Conservation (phyloP, 257 asterid genomes). For the Cynanchum wilfordii region DNA sequence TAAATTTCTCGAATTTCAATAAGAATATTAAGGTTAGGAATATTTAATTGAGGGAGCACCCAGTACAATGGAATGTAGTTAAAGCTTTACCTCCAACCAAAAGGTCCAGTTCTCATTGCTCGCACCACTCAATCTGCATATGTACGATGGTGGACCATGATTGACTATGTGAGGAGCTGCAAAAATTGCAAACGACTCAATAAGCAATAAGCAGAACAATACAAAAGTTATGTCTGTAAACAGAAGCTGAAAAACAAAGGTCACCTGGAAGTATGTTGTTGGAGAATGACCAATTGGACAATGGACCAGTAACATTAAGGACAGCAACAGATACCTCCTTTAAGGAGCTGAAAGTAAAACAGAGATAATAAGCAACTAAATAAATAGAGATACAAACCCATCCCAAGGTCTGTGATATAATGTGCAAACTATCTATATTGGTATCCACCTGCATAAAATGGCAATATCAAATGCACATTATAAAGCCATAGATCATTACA, state of each 20-base stretch:
- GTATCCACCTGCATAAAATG: background rate
- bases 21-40: background rate
- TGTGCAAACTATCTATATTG: background rate
- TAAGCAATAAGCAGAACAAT: slow-evolving; percentile 23
- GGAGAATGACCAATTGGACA: slow-evolving; percentile 93
- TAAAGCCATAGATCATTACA: background rate
- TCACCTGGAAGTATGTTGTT: slow-evolving; percentile 70
- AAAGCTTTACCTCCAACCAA: slow-evolving; percentile 84
- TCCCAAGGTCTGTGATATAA: background rate
- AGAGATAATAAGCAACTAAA: background rate
- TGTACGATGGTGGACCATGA: slow-evolving; percentile 71
- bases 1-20: background rate
- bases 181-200: slow-evolving; percentile 15
- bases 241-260: slow-evolving; percentile 13
- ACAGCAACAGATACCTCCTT: slow-evolving; percentile 95
- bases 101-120: slow-evolving; percentile 77
- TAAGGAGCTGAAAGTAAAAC: slow-evolving; percentile 51
- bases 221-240: background rate
- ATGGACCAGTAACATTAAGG: slow-evolving; percentile 86
- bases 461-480: background rate
- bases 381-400: background rate
- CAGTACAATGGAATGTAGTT: background rate
- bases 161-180: slow-evolving; percentile 60
- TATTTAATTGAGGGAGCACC: background rate
- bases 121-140: slow-evolving; percentile 79